Evolutionary conservation across 148 eudicot genomes (phyloP).

Genomic region (Amaranthus hypochondriacus): DNA sequence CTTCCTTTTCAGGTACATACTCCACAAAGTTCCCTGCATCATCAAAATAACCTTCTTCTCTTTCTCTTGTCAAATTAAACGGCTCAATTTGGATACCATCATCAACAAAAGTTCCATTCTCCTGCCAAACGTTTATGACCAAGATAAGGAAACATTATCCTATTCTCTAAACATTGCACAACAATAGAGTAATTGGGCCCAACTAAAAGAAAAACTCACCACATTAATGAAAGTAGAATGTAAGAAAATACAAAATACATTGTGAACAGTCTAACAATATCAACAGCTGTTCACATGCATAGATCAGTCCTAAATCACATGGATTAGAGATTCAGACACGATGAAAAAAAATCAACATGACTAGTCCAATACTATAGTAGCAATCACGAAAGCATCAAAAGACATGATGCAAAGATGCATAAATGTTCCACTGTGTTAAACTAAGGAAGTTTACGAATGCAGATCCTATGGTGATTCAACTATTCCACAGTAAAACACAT

Average conservation of each 20-base stretch:
- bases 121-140: slow-evolving; percentile 43
- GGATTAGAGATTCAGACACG: background rate
- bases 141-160: slow-evolving; percentile 11
- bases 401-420: too few species aligned
- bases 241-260: background rate
- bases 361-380: background rate
- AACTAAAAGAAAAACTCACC: background rate
- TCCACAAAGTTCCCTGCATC: slow-evolving; percentile 84
- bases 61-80: slow-evolving; percentile 74
- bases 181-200: slow-evolving; percentile 6
- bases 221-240: background rate
- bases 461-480: too few species aligned
- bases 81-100: slow-evolving; percentile 79
- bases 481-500: background rate
- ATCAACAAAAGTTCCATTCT: slow-evolving; percentile 52
- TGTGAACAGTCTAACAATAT: background rate
- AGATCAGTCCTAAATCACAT: background rate
- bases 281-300: background rate
- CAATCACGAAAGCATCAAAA: background rate
- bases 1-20: slow-evolving; percentile 59
- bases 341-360: background rate
- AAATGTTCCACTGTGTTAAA: too few species aligned
- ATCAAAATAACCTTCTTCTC: slow-evolving; percentile 97
- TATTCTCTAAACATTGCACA: slow-evolving; percentile 1
- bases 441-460: too few species aligned